These are phyloP conservation scores for Coix lacrymajobi DNA, from an alignment of 176 grass and related monocot species.

Conservation along the genomic window DNA sequence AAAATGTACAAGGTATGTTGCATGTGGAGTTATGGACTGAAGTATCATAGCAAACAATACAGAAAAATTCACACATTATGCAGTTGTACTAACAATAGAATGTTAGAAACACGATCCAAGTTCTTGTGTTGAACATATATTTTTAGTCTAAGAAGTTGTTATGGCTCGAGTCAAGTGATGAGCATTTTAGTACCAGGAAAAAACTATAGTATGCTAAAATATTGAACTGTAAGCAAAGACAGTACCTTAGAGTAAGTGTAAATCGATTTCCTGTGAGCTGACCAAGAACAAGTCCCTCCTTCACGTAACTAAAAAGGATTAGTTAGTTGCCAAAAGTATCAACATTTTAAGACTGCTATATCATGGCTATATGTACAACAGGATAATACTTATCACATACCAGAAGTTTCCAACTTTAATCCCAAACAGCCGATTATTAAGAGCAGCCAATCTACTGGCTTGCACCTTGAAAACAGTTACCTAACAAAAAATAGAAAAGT, in stretches of 20 bases:
- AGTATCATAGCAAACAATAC: not conserved
- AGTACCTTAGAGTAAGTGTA: slow-evolving; percentile 92
- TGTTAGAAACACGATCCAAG: not conserved
- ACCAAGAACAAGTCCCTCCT: slow-evolving; percentile 94
- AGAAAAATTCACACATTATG: not conserved
- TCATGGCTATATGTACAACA: slow-evolving; percentile 1
- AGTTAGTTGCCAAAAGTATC: slow-evolving; percentile 29
- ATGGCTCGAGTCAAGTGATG: not conserved
- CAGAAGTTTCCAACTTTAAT: slow-evolving; percentile 92
- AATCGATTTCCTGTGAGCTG: slow-evolving; percentile 82
- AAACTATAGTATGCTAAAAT: not conserved
- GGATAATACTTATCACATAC: slow-evolving; percentile 36
- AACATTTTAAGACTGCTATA: not conserved
- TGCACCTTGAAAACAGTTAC: slow-evolving; percentile 91
- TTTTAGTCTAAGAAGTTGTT: not conserved
- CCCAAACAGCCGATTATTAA: slow-evolving; percentile 84
- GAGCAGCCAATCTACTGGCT: slow-evolving; percentile 66
- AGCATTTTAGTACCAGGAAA: not conserved
- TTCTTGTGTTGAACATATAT: not conserved
- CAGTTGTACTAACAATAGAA: not conserved
- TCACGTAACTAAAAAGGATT: slow-evolving; percentile 64
- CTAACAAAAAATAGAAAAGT: slow-evolving; percentile 32
- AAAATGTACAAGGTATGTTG: not conserved
- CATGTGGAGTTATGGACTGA: not conserved
- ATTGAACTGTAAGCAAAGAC: not conserved